Conservation (phyloP, 306 rosid species). For the Astragalus glycyphyllos region DNA sequence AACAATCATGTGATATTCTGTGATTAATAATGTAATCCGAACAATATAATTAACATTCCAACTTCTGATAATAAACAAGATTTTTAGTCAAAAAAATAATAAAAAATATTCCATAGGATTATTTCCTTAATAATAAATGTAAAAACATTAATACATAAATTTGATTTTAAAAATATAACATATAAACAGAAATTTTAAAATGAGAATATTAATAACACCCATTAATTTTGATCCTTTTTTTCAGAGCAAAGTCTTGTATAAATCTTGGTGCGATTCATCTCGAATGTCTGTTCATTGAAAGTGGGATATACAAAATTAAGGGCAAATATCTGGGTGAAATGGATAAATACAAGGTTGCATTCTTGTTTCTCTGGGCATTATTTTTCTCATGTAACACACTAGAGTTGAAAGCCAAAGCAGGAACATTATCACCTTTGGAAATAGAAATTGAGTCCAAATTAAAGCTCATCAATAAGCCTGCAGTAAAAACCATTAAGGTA, state of each 20-base stretch:
- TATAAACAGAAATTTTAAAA: too few species aligned
- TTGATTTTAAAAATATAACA: too few species aligned
- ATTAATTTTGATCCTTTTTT: too few species aligned
- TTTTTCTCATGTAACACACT: conserved; percentile 7
- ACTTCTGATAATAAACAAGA: too few species aligned
- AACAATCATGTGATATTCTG: too few species aligned
- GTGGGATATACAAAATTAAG: neutral
- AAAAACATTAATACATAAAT: too few species aligned
- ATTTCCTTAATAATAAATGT: too few species aligned
- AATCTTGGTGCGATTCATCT: neutral
- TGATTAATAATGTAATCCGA: too few species aligned
- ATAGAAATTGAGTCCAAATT: conserved; percentile 44
- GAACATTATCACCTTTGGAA: neutral
- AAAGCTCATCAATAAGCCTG: conserved; percentile 59
- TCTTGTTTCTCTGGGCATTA: conserved; percentile 35
- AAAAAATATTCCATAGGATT: too few species aligned
- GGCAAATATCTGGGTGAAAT: conserved; percentile 17
- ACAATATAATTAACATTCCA: too few species aligned
- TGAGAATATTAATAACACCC: too few species aligned
- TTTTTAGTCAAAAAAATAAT: too few species aligned
- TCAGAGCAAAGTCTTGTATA: neutral
- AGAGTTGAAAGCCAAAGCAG: conserved; percentile 30
- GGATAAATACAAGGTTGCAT: conserved; percentile 13
- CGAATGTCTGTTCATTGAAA: neutral
- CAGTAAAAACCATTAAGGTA: conserved; percentile 58